Conservation (phyloP, 352 stramenopile species). For the Pythium brassicae region DNA sequence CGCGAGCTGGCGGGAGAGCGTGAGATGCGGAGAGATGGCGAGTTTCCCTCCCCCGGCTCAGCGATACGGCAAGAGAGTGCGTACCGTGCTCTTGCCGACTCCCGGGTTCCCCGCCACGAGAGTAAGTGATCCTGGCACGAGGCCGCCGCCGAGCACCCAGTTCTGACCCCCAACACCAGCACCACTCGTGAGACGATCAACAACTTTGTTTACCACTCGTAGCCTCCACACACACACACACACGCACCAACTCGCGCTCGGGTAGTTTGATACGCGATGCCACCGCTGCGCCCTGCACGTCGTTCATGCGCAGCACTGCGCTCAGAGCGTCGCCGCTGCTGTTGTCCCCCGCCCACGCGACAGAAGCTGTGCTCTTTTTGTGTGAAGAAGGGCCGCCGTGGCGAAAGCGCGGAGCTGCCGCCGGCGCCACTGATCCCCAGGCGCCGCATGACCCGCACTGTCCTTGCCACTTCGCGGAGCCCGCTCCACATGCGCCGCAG, state of each 20-base stretch:
- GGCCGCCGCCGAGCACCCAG: conserved; percentile 93
- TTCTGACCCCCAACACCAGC: conserved; percentile 39
- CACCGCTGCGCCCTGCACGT: conserved; percentile 53
- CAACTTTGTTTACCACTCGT: too few species aligned
- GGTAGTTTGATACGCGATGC: conserved; percentile 60
- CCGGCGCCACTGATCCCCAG: conserved; percentile 88
- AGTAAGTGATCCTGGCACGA: conserved; percentile 94
- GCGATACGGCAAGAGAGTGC: background rate
- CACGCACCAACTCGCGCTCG: conserved; percentile 58
- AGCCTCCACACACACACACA: background rate
- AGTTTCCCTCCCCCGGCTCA: background rate
- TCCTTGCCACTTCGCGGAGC: conserved; percentile 80
- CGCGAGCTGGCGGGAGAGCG: conserved; percentile 66
- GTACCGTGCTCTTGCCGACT: conserved; percentile 89
- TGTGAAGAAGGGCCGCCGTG: conserved; percentile 46
- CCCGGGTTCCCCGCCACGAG: conserved; percentile 94
- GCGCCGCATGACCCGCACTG: conserved; percentile 83
- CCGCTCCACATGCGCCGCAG: conserved; percentile 55
- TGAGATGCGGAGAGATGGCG: conserved; percentile 9
- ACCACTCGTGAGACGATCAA: too few species aligned
- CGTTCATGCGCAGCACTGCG: conserved; percentile 57
- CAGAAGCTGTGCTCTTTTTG: conserved; percentile 27
- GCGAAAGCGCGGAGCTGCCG: conserved; percentile 38
- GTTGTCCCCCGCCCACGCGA: conserved; percentile 24
- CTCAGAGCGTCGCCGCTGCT: conserved; percentile 1